Base-by-base conservation (phyloP, 352 stramenopile genomes). In the Pythium coloratum region DNA sequence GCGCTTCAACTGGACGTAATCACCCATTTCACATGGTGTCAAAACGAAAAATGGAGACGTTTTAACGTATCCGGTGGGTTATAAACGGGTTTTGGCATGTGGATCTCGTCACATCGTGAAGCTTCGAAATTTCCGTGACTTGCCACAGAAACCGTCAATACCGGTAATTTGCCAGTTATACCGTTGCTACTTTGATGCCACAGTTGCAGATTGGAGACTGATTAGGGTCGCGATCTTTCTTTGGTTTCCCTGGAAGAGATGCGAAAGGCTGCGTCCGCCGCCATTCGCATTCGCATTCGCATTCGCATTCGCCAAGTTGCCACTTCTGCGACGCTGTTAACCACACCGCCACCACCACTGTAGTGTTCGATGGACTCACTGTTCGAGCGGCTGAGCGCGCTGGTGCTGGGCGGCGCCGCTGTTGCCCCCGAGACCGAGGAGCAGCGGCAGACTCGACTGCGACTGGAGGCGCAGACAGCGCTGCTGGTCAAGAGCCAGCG, bases 401-500 rank as follows among this genome's bases (percentile, higher is more conserved):
- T 74, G 56, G 55, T 74, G 40, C 67, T 67, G 47, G 67, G 67
- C 20, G 66, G 62, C 46, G 66, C 81, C 10, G 40, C 40, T 13
- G 46, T 13, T 3, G 77, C 88, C 30, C 73, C 80, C 10, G 75
- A 82, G 72, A 90, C 74, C 9, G 74, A 84, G 40, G 74, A 88
- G 69, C 75, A 89, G 70, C 69, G 68, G 13, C 70, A 78, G 26
- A 49, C 78, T 50, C 74, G 80, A 0, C 73, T 82, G 24, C 80
- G 82, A 30, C 73, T 81, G 55, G 75, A 81, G 44, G 71, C 80
- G 34, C 86, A 90, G 74, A 70, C 76, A 20, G 76, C 87, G 61
- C 70, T 92, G 53, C 77, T 92, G 40, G 76, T 82, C 73, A 91
- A 92, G 64, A 90, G 80, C 57, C 82, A 94, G 64, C 84, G 86